Evolutionary conservation across 1,284 basidiomycete genomes (phyloP).

Genomic region (Ceratobasidium sp.): DNA sequence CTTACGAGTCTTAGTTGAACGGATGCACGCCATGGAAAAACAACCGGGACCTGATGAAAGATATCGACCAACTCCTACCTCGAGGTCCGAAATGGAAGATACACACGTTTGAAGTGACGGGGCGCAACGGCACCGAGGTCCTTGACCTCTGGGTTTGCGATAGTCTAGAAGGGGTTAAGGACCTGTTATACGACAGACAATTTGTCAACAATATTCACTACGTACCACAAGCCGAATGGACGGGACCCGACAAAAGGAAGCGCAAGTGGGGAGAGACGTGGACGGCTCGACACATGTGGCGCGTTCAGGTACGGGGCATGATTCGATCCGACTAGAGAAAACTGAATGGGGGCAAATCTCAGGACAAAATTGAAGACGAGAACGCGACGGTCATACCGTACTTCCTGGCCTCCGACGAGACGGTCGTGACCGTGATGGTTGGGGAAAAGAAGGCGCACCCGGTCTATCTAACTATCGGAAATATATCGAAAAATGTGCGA

Average conservation of each 20-base stretch:
- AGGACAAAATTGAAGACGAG: too few relatives aligned
- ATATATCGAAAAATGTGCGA: constrained; percentile 37
- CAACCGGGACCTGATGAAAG: background rate
- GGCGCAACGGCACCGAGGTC: background rate
- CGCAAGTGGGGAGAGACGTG: too few relatives aligned
- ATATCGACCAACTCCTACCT: background rate
- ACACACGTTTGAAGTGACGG: background rate
- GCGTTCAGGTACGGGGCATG: too few relatives aligned
- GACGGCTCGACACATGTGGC: too few relatives aligned
- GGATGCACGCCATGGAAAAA: background rate
- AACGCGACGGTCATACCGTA: too few relatives aligned
- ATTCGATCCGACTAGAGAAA: too few relatives aligned
- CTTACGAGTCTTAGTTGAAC: too few relatives aligned
- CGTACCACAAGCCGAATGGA: too few relatives aligned
- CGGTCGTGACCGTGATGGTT: constrained; percentile 29
- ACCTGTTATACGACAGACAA: background rate
- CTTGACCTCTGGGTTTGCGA: background rate
- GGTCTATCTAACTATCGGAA: constrained; percentile 40
- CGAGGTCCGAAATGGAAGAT: background rate
- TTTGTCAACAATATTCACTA: background rate
- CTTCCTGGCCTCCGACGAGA: constrained; percentile 41
- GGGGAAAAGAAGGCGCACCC: constrained; percentile 39
- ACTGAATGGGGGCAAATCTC: too few relatives aligned
- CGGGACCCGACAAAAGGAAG: too few relatives aligned
- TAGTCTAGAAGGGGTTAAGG: background rate